A percentile compares a stretch with the other conserved stretches of the same genome.
Evolutionary conservation across 768 basidiomycete genomes (phyloP).

Genomic region (Pulveroboletus sp.): DNA sequence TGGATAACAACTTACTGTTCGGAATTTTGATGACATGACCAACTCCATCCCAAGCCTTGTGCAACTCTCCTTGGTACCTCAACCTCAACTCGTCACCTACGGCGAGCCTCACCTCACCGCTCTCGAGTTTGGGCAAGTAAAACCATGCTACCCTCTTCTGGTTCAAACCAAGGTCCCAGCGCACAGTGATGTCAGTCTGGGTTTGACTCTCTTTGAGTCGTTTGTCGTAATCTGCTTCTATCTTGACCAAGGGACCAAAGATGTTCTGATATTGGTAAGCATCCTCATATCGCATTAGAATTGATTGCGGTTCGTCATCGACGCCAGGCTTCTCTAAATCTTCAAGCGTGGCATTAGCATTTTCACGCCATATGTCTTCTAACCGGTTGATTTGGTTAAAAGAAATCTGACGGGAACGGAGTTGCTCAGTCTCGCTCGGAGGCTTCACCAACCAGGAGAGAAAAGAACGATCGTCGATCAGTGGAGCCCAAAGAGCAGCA

Average conservation of each 20-base stretch:
- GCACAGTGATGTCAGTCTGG: slow-evolving; percentile 91
- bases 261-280: slow-evolving; percentile 99
- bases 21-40: slow-evolving; percentile 99
- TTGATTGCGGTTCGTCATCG: slow-evolving; percentile 95
- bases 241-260: slow-evolving; percentile 98
- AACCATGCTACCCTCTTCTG: slow-evolving; percentile 99
- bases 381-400: slow-evolving; percentile 96
- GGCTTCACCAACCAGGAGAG: slow-evolving; percentile 99
- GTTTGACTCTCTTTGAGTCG: slow-evolving; percentile 97
- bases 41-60: slow-evolving; percentile 95
- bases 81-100: slow-evolving; percentile 94
- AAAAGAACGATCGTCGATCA: slow-evolving; percentile 98
- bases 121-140: slow-evolving; percentile 92
- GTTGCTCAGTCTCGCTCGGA: slow-evolving; percentile 93
- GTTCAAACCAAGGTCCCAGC: slow-evolving; percentile 98
- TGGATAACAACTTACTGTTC: slow-evolving; percentile 67
- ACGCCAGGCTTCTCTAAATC: slow-evolving; percentile 97
- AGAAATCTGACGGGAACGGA: slow-evolving; percentile 94
- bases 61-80: slow-evolving; percentile 84
- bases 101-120: slow-evolving; percentile 94
- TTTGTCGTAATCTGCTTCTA: slow-evolving; percentile 99
- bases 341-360: slow-evolving; percentile 90
- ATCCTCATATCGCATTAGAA: slow-evolving; percentile 91
- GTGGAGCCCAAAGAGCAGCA: slow-evolving; percentile 93
- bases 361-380: slow-evolving; percentile 97